A percentile compares a stretch with the other conserved stretches of the same genome.
These are phyloP conservation scores for Gaultheria prostrata DNA, from an alignment of 148 eudicot genomes.

Conservation along the genomic window DNA sequence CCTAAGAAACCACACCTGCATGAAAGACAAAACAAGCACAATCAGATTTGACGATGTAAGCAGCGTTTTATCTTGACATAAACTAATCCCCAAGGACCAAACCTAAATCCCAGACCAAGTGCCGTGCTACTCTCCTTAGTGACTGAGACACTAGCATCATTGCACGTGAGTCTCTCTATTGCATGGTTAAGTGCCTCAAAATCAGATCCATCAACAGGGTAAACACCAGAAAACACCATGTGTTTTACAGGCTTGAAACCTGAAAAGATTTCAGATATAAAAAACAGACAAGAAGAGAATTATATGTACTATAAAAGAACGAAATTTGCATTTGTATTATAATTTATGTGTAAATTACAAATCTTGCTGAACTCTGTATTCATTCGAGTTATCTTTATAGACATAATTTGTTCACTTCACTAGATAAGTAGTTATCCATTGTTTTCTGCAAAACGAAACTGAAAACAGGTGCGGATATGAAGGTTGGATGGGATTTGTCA, in stretches of 20 bases:
- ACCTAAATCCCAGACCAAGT: slow-evolving; percentile 97
- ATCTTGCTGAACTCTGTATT: not conserved
- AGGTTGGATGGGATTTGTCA: not conserved
- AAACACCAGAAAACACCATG: slow-evolving; percentile 95
- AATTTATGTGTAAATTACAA: not conserved
- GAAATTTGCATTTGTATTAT: not conserved
- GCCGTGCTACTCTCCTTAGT: slow-evolving; percentile 92
- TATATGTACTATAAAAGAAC: not conserved
- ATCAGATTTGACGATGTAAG: slow-evolving; percentile 1
- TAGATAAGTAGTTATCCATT: not conserved
- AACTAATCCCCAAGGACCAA: slow-evolving; percentile 13
- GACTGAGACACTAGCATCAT: slow-evolving; percentile 95
- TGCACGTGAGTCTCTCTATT: slow-evolving; percentile 88
- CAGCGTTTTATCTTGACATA: not conserved
- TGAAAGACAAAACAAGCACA: not conserved
- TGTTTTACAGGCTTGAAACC: slow-evolving; percentile 96
- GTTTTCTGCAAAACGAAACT: not conserved
- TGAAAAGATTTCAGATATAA: slow-evolving; percentile 22
- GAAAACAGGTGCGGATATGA: not conserved
- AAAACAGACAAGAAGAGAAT: not conserved
- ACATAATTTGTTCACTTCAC: not conserved
- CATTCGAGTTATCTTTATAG: not conserved
- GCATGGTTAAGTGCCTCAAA: slow-evolving; percentile 92
- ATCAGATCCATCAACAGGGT: slow-evolving; percentile 97
- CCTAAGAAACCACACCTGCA: slow-evolving; percentile 96